Conservation (phyloP, 352 stramenopile genomes). For the Globisporangium uncinulatum region DNA sequence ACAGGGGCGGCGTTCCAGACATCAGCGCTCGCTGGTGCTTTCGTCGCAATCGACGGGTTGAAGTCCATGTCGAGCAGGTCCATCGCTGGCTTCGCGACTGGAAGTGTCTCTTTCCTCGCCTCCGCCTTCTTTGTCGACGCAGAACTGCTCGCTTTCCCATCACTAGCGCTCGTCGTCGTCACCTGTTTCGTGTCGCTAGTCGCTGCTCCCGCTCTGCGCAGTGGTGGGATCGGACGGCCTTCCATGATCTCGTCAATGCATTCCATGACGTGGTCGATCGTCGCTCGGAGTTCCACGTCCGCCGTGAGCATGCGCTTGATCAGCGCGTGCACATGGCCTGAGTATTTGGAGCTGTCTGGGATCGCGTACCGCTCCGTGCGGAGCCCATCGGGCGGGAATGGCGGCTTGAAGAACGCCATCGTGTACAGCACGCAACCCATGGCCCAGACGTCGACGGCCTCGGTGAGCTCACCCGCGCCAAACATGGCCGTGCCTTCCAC, state of each 20-base stretch:
- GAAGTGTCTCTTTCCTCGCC: constrained; percentile 45
- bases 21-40: constrained; percentile 11
- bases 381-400: constrained; percentile 94
- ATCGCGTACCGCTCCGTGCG: constrained; percentile 93
- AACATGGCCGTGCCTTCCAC: constrained; percentile 90
- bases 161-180: too few species aligned
- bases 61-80: constrained; percentile 72
- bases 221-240: constrained; percentile 30
- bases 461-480: constrained; percentile 86
- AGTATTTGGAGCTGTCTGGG: constrained; percentile 87
- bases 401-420: constrained; percentile 94
- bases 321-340: constrained; percentile 79
- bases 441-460: constrained; percentile 92
- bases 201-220: constrained; percentile 12
- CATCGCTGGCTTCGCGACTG: constrained; percentile 18
- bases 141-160: too few species aligned
- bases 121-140: constrained; percentile 41
- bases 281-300: constrained; percentile 86
- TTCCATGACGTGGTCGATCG: constrained; percentile 91
- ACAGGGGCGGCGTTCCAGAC: constrained; percentile 10
- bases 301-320: constrained; percentile 90
- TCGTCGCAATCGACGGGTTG: constrained; percentile 35
- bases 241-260: constrained; percentile 73
- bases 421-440: constrained; percentile 96
- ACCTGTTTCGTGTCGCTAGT: not conserved